Evolutionary conservation across 176 grass and related monocot genomes (phyloP).

Genomic region (Echinochloa phyllopogon): DNA sequence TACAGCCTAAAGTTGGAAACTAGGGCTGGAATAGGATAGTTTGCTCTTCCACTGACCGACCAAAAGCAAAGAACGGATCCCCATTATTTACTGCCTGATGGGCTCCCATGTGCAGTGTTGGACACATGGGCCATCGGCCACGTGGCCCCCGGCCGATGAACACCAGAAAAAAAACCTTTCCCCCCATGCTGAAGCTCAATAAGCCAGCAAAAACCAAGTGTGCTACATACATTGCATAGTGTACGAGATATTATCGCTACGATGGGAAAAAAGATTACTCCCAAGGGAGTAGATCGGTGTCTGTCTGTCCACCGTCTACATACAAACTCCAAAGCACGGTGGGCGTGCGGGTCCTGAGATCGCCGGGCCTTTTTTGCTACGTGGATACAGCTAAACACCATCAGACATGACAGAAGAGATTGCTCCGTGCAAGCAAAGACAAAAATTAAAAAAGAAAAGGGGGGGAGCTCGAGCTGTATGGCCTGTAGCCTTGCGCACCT

Average conservation of each 20-base stretch:
- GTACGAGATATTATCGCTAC: too few species aligned
- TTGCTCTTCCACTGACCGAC: not conserved
- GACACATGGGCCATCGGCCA: not conserved
- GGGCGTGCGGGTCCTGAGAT: conserved; percentile 1
- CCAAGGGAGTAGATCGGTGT: too few species aligned
- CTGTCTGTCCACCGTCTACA: too few species aligned
- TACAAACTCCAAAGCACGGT: not conserved
- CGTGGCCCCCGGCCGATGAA: not conserved
- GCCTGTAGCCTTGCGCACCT: conserved; percentile 4
- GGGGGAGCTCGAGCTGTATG: not conserved
- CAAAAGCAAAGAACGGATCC: not conserved
- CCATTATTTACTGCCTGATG: not conserved
- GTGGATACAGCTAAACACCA: conserved; percentile 39
- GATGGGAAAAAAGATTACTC: too few species aligned
- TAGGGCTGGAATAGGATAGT: too few species aligned
- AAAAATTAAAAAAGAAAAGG: not conserved
- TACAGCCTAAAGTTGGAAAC: too few species aligned
- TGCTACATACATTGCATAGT: not conserved
- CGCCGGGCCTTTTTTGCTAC: not conserved
- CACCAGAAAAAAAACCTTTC: not conserved
- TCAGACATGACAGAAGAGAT: conserved; percentile 16
- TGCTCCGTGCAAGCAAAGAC: conserved; percentile 20
- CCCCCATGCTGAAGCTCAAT: not conserved
- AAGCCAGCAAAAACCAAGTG: too few species aligned
- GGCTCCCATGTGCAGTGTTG: not conserved